These are phyloP conservation scores for Priceomyces melissophilus DNA, from an alignment of 805 yeast species.

Conservation along the genomic window DNA sequence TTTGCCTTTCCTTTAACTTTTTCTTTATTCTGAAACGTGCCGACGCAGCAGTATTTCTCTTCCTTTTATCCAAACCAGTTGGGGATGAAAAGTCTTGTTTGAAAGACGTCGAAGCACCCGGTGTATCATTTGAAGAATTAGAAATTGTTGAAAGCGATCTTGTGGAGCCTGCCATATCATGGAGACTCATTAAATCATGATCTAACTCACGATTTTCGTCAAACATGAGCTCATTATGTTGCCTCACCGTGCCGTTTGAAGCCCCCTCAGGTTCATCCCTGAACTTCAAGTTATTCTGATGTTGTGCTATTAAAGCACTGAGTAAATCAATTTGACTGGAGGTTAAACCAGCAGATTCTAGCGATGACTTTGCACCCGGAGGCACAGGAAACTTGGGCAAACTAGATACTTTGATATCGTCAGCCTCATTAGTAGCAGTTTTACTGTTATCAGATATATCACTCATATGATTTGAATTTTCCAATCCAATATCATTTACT, in stretches of 20 bases:
- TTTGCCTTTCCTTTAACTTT: conserved; percentile 55
- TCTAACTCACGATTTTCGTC: too few relatives aligned
- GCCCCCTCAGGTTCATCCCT: background rate
- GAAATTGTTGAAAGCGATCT: conserved; percentile 3
- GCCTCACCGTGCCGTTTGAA: background rate
- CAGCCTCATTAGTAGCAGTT: conserved; percentile 1
- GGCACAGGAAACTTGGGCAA: conserved; percentile 69
- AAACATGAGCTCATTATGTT: conserved; percentile 1
- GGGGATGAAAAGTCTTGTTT: conserved; percentile 2
- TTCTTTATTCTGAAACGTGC: conserved; percentile 64
- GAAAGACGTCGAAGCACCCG: background rate
- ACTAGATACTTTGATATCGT: conserved; percentile 30
- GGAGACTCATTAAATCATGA: too few relatives aligned
- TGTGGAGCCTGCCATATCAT: background rate
- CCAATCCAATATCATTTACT: too few relatives aligned
- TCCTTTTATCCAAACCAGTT: conserved; percentile 45
- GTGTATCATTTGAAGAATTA: conserved; percentile 2
- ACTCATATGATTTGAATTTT: too few relatives aligned
- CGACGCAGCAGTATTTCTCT: conserved; percentile 62
- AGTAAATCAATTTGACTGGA: conserved; percentile 70
- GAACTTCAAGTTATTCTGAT: conserved; percentile 30
- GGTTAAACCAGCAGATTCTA: conserved; percentile 63
- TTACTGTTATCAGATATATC: too few relatives aligned
- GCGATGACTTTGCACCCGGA: conserved; percentile 62
- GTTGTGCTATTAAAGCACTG: conserved; percentile 70